Percentiles rank a stretch among this genome's conserved stretches.
Conservation (phyloP, 1,284 basidiomycete species). For the Cryptococcus neoformans region DNA sequence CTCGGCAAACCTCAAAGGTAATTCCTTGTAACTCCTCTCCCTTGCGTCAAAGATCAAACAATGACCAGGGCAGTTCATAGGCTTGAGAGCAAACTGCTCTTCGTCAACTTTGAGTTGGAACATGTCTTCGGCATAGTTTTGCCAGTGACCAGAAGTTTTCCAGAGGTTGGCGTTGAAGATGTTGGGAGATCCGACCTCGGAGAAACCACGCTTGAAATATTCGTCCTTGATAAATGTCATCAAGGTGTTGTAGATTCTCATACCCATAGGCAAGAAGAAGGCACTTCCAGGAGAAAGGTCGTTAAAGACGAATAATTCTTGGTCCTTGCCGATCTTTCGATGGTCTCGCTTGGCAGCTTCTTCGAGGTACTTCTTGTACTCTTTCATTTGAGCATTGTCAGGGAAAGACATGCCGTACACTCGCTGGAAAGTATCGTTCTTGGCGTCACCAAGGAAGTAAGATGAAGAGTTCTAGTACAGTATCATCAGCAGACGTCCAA, state of each 20-base stretch:
- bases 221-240: conserved; percentile 75
- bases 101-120: conserved; percentile 92
- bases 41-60: conserved; percentile 93
- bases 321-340: conserved; percentile 91
- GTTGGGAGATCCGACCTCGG: conserved; percentile 89
- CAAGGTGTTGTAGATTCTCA: conserved; percentile 94
- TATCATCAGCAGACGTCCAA: neutral
- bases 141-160: conserved; percentile 98
- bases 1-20: conserved; percentile 96
- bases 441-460: conserved; percentile 94
- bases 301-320: conserved; percentile 99
- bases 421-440: conserved; percentile 93
- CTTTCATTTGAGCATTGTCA: conserved; percentile 90
- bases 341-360: conserved; percentile 98
- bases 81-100: conserved; percentile 90
- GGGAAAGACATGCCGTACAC: conserved; percentile 99
- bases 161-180: conserved; percentile 97
- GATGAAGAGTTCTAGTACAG: conserved; percentile 81
- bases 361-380: conserved; percentile 94
- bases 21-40: conserved; percentile 91
- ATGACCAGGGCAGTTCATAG: conserved; percentile 99
- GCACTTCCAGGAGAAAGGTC: conserved; percentile 91
- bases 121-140: conserved; percentile 98
- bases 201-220: conserved; percentile 54
- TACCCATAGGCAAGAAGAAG: conserved; percentile 97